A percentile compares a stretch with the other conserved stretches of the same genome.
These are phyloP conservation scores for Bombardia bombarda DNA, from an alignment of 495 filamentous ascomycete genomes.

Conservation along the genomic window DNA sequence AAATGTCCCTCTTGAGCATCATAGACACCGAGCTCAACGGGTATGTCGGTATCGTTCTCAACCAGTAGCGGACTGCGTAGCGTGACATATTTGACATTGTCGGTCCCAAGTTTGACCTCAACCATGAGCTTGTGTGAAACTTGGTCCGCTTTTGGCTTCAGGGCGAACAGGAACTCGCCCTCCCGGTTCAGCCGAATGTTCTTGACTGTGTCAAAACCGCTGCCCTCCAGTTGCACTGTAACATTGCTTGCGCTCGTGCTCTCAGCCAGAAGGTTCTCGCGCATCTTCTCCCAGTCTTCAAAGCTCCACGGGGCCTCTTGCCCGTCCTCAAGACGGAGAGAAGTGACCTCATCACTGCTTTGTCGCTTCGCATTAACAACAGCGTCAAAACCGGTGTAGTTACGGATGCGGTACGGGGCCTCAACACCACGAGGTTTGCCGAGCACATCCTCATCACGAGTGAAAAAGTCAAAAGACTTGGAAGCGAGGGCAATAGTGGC, in stretches of 20 bases:
- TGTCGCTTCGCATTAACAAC: conserved; percentile 70
- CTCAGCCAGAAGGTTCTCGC: conserved; percentile 83
- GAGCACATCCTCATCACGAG: conserved; percentile 82
- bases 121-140: conserved; percentile 85
- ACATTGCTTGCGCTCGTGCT: conserved; percentile 62
- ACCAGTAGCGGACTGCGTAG: conserved; percentile 90
- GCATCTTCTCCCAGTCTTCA: conserved; percentile 87
- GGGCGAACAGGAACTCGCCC: conserved; percentile 79
- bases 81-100: conserved; percentile 97
- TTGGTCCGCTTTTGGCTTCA: conserved; percentile 70
- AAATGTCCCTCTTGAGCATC: conserved; percentile 83
- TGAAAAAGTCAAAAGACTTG: conserved; percentile 86
- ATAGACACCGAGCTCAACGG: conserved; percentile 88
- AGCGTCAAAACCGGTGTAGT: conserved; percentile 89
- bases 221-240: conserved; percentile 78
- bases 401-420: conserved; percentile 86
- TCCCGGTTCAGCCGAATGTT: conserved; percentile 89
- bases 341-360: conserved; percentile 45
- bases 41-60: conserved; percentile 97
- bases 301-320: conserved; percentile 94
- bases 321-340: conserved; percentile 80
- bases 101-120: conserved; percentile 78
- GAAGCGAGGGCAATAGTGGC: conserved; percentile 89
- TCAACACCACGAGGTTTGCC: conserved; percentile 89
- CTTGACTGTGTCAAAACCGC: conserved; percentile 83